Conservation (phyloP, 1,284 basidiomycete genomes). For the Sphagnurus paluster region DNA sequence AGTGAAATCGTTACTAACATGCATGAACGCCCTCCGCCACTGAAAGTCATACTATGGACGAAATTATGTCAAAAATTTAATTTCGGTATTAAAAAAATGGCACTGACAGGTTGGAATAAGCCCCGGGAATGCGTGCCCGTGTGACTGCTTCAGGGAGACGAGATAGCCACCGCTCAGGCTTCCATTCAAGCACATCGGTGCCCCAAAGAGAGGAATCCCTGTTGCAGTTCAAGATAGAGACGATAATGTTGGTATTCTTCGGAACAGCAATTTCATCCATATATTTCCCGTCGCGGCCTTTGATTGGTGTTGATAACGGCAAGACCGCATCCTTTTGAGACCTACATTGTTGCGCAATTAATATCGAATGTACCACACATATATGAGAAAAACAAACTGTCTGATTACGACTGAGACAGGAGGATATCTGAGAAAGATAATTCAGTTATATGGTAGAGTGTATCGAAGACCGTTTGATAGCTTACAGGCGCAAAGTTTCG, state of each 20-base stretch:
- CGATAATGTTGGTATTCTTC: conserved; percentile 15
- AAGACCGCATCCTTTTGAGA: conserved; percentile 24
- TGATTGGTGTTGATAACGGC: conserved; percentile 24
- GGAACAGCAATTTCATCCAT: conserved; percentile 23
- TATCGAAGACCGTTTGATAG: too few relatives aligned
- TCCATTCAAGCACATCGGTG: conserved; percentile 20
- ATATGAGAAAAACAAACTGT: too few relatives aligned
- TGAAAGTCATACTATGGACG: conserved; percentile 17
- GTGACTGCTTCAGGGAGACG: conserved; percentile 15
- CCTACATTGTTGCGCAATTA: too few relatives aligned
- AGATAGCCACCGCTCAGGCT: conserved; percentile 22
- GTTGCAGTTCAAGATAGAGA: conserved; percentile 19
- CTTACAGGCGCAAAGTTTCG: conserved; percentile 34
- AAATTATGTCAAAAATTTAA: neutral
- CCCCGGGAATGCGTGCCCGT: conserved; percentile 19
- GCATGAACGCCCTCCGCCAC: conserved; percentile 24
- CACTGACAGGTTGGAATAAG: conserved; percentile 21
- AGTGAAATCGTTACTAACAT: conserved; percentile 18
- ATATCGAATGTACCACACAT: too few relatives aligned
- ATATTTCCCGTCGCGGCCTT: conserved; percentile 21
- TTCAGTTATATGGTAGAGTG: too few relatives aligned
- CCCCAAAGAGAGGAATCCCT: conserved; percentile 20
- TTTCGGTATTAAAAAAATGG: too few relatives aligned
- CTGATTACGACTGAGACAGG: too few relatives aligned
- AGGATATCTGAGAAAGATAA: conserved; percentile 26